phyloP scores from a whole-genome alignment of 306 rosid species.

The Vigna hirtella region DNA sequence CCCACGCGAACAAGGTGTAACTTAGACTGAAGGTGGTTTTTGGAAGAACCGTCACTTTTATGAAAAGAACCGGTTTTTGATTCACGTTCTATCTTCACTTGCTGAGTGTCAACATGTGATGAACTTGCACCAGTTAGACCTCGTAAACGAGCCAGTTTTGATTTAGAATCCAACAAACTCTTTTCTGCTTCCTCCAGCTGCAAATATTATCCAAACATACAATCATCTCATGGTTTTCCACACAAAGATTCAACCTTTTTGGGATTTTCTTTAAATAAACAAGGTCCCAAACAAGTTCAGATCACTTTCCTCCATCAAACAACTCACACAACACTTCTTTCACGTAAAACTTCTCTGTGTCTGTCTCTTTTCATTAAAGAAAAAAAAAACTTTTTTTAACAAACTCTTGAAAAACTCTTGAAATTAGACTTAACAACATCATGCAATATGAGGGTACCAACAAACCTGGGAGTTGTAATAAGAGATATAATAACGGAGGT shows the following conservation, averaged over 20 bases:
- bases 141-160: conserved; percentile 65
- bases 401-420: too few relatives aligned
- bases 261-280: background rate
- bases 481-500: conserved; percentile 49
- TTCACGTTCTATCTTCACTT: conserved; percentile 55
- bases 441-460: background rate
- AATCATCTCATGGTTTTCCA: conserved; percentile 37
- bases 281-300: background rate
- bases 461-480: conserved; percentile 68
- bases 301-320: background rate
- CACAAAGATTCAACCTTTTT: background rate
- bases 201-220: conserved; percentile 37
- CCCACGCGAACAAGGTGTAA: background rate
- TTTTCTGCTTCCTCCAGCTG: conserved; percentile 73
- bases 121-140: conserved; percentile 38
- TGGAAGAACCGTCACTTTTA: conserved; percentile 45
- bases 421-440: background rate
- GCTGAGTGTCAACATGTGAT: conserved; percentile 30
- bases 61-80: conserved; percentile 50
- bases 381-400: background rate
- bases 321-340: background rate
- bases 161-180: conserved; percentile 56
- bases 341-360: background rate
- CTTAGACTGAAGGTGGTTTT: conserved; percentile 42
- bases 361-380: background rate